Conservation (phyloP, 371 early-diverging fungal genomes). For the Scutellospora calospora region DNA sequence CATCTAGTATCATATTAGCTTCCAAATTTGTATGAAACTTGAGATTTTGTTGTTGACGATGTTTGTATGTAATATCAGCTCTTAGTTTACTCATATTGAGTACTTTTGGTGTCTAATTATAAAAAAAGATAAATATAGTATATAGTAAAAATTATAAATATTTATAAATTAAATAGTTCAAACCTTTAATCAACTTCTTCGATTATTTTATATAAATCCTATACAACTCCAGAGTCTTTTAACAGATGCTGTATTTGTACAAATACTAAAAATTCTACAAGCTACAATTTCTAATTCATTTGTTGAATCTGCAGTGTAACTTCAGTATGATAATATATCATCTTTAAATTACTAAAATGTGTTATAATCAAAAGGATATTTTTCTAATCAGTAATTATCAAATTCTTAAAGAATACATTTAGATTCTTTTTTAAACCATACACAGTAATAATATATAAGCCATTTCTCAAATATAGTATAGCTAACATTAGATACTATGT, state of each 20-base stretch:
- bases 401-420: background rate
- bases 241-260: slow-evolving; percentile 22
- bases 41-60: background rate
- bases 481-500: background rate
- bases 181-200: background rate
- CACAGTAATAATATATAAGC: slow-evolving; percentile 5
- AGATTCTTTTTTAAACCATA: background rate
- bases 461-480: slow-evolving; percentile 4
- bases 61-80: slow-evolving; percentile 5
- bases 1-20: background rate
- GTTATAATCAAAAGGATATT: slow-evolving; percentile 4
- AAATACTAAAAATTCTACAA: slow-evolving; percentile 13
- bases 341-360: background rate
- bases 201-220: background rate
- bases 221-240: slow-evolving; percentile 12
- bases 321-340: background rate
- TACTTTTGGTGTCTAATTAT: no score
- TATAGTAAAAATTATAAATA: background rate
- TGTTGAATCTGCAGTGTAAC: background rate
- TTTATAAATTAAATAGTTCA: background rate
- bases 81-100: slow-evolving; percentile 10
- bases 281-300: slow-evolving; percentile 14
- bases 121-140: background rate
- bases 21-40: background rate
- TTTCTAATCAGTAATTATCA: slow-evolving; percentile 6